Evolutionary conservation across 108 stramenopile species (phyloP).

Genomic region (Bacterosira constricta): DNA sequence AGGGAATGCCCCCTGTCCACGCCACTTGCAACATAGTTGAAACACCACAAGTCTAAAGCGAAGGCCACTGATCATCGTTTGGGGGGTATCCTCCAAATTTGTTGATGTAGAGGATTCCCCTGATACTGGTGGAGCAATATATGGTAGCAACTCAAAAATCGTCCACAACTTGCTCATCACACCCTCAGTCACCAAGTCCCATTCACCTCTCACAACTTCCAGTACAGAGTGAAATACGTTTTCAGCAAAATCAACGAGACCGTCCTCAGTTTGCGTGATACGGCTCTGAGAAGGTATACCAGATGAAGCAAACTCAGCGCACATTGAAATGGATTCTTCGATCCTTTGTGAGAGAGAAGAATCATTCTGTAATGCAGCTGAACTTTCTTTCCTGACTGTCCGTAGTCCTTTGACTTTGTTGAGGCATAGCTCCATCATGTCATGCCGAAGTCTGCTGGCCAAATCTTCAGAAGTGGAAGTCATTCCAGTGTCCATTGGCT

Average conservation of each 20-base stretch:
- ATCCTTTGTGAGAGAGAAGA: constrained; percentile 1
- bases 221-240: constrained; percentile 25
- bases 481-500: constrained; percentile 1
- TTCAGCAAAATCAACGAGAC: constrained; percentile 22
- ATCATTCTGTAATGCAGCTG: neutral
- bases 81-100: neutral
- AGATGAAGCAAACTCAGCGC: constrained; percentile 31
- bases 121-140: neutral
- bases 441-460: constrained; percentile 9
- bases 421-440: constrained; percentile 33
- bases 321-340: constrained; percentile 24
- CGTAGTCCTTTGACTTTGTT: constrained; percentile 28
- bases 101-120: neutral
- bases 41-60: constrained; percentile 28
- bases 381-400: neutral
- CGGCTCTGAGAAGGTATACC: neutral
- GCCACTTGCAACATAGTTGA: constrained; percentile 41
- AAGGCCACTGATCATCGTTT: neutral
- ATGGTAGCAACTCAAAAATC: constrained; percentile 34
- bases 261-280: constrained; percentile 15
- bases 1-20: constrained; percentile 6
- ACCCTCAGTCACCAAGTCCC: constrained; percentile 7
- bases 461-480: neutral
- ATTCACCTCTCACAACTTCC: constrained; percentile 10
- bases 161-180: constrained; percentile 32